phyloP scores from a whole-genome alignment of 2,329 filamentous ascomycete genomes.

The Herpotrichia juniperi region DNA sequence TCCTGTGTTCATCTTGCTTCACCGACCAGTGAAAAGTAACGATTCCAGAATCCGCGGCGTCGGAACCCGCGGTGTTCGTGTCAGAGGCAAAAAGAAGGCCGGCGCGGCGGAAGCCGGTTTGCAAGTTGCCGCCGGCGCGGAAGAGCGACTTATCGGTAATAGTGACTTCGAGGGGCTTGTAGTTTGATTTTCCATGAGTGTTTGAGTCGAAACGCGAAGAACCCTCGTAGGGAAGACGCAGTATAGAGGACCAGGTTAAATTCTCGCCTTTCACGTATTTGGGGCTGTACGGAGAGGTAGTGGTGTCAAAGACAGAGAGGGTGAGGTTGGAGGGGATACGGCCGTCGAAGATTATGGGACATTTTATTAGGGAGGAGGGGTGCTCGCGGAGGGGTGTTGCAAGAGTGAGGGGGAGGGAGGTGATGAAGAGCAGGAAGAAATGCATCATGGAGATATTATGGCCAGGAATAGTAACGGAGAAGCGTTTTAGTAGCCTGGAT shows the following conservation, averaged over 20 bases:
- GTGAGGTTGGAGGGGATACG: constrained; percentile 26
- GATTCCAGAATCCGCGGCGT: constrained; percentile 25
- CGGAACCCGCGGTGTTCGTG: constrained; percentile 21
- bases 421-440: not conserved
- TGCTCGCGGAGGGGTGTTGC: not conserved
- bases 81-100: constrained; percentile 29
- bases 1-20: constrained; percentile 16
- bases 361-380: constrained; percentile 15
- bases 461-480: too few relatives aligned
- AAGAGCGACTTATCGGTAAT: constrained; percentile 31
- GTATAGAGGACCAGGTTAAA: constrained; percentile 28
- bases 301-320: constrained; percentile 24
- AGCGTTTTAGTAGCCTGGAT: too few relatives aligned
- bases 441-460: too few relatives aligned
- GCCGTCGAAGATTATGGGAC: constrained; percentile 39
- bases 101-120: constrained; percentile 31
- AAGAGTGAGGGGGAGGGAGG: not conserved
- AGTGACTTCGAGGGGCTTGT: constrained; percentile 31
- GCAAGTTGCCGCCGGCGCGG: constrained; percentile 19
- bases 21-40: constrained; percentile 37
- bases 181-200: not conserved
- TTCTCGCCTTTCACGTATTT: constrained; percentile 34
- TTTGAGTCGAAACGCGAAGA: constrained; percentile 26
- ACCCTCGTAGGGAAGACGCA: constrained; percentile 20
- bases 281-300: constrained; percentile 23